phyloP scores from a whole-genome alignment of 1,139 yeast genomes.

The Lodderomyces metapsilosis region DNA sequence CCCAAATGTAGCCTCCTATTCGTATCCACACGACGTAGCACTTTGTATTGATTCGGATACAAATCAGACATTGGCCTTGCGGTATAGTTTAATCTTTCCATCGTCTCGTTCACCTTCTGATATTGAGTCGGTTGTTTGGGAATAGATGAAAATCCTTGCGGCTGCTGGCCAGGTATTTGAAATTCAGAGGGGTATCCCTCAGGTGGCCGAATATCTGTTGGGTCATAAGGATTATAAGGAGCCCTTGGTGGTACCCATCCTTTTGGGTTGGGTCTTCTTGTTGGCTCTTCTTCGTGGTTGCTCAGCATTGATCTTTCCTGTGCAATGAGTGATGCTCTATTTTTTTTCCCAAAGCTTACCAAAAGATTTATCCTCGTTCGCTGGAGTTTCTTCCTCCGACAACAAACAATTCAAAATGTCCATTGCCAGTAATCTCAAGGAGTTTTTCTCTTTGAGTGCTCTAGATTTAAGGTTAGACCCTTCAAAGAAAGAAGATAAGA shows the following conservation, averaged over 20 bases:
- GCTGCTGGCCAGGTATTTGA: conserved; percentile 53
- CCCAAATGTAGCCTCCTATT: conserved; percentile 57
- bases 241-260: conserved; percentile 85
- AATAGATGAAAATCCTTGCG: conserved; percentile 56
- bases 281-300: conserved; percentile 1
- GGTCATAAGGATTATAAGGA: conserved; percentile 84
- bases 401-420: conserved; percentile 12
- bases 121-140: conserved; percentile 72
- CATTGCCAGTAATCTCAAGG: conserved; percentile 21
- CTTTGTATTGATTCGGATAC: conserved; percentile 80
- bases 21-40: conserved; percentile 59
- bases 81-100: conserved; percentile 71
- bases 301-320: background rate
- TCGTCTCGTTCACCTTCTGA: conserved; percentile 67
- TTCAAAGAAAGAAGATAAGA: conserved; percentile 37
- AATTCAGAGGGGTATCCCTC: conserved; percentile 85
- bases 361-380: background rate
- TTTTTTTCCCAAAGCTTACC: conserved; percentile 3
- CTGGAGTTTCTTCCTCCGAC: background rate
- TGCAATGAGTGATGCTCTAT: no score
- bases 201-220: conserved; percentile 72
- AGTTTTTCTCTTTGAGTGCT: conserved; percentile 69
- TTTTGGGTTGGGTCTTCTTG: conserved; percentile 72
- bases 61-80: conserved; percentile 74
- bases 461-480: conserved; percentile 73